Evolutionary conservation across 2,329 filamentous ascomycete genomes (phyloP), one percentile per base, ranked within the genome.

Genomic region (Lizonia empirigonia): DNA sequence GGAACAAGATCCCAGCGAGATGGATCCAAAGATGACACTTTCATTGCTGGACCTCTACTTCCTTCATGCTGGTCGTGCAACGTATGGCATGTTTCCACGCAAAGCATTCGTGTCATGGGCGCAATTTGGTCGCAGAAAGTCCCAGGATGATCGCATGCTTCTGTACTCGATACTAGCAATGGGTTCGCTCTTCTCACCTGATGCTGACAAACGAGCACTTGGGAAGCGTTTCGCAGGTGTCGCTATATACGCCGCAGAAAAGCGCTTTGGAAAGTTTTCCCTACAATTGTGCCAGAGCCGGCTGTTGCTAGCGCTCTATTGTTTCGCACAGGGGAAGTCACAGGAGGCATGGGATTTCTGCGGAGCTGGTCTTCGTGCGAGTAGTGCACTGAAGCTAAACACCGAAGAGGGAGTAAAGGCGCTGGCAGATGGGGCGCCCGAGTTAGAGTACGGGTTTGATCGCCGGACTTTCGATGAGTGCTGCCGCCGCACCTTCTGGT

Each of bases 401-500:
- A 75, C 85, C 9, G 88, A 91, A 65, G 63, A 78, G 44, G 78
- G 78, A 7, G 67, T 79, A 7, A 66, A 62, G 29, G 65, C 71
- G 26, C 49, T 71, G n/a, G 59, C 61, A 9, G 69, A 82, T 72
- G 79, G 81, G 40, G 72, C 73, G 12, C 63, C 72, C n/a, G 63
- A 65, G 0, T 81, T 78, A 44, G 83, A 84, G 4, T 85, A 84
- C 62, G 82, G 79, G 16, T 77, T 89, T 56, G 82, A 80, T 59
- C 79, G 77, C 50, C 71, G 73, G 40, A 83, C 82, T 23, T 81
- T 86, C 59, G 80, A 81, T 19, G 88, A 91, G 71, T 86, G 85
- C 60, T 80, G 84, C 53, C 80, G 87, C 56, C 79, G 88, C 48
- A 90, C 86, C 0, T 87, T 90, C 63, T 91, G 87, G 87, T 83